Evolutionary conservation across 2,329 filamentous ascomycete genomes (phyloP).

Genomic region (Aspergillus sojae): DNA sequence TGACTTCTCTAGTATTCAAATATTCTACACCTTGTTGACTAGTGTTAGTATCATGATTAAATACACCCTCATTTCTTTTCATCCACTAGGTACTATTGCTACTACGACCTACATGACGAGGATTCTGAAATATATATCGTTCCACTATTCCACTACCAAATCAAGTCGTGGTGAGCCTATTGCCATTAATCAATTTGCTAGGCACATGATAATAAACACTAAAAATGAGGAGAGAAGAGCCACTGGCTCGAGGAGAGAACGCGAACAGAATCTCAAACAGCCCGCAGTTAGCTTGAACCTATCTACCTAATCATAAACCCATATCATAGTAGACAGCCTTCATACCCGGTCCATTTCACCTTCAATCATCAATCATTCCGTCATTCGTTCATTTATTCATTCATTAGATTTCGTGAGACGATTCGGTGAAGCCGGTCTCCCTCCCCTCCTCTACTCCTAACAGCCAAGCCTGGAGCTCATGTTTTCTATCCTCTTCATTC

Average conservation of each 20-base stretch:
- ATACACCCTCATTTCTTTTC: not conserved
- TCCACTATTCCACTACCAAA: too few species aligned
- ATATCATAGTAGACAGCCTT: not conserved
- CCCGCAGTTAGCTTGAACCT: not conserved
- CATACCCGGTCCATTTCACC: not conserved
- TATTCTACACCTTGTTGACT: not conserved
- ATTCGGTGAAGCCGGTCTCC: constrained; percentile 61
- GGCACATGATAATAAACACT: not conserved
- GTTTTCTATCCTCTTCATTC: constrained; percentile 59
- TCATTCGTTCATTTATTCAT: not conserved
- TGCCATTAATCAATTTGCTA: not conserved
- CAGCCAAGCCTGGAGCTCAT: constrained; percentile 51
- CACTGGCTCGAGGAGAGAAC: too few species aligned
- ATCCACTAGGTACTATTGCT: not conserved
- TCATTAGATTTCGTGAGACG: constrained; percentile 37
- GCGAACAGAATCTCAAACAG: not conserved
- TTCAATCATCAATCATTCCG: not conserved
- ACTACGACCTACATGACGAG: not conserved
- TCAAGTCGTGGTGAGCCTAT: not conserved
- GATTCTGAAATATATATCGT: not conserved
- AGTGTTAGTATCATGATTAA: not conserved
- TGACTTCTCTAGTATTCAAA: not conserved
- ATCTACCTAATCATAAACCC: not conserved
- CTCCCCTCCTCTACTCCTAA: constrained; percentile 45
- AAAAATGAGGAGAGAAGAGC: too few species aligned